phyloP scores from a whole-genome alignment of 495 filamentous ascomycete species.

The Lasiosphaeris hirsuta region DNA sequence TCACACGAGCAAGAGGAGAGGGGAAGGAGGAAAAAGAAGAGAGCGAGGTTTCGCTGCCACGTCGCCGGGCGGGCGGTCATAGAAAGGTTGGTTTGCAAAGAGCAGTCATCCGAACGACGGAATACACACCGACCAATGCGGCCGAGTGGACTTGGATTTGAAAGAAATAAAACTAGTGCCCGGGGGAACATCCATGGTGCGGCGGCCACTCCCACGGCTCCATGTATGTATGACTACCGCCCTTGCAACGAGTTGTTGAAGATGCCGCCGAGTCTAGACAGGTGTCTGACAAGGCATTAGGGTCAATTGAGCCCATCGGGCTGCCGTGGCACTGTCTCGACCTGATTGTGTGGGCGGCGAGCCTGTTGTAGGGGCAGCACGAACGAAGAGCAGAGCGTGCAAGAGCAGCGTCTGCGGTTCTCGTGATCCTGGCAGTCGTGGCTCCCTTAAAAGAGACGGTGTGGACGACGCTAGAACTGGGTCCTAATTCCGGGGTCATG shows the following conservation, averaged over 20 bases:
- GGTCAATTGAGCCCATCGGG: too few species aligned
- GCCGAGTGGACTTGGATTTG: neutral
- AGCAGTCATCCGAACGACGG: slow-evolving; percentile 1
- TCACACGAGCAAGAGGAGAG: neutral
- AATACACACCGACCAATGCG: slow-evolving; percentile 4
- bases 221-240: too few species aligned
- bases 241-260: neutral
- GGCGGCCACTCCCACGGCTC: too few species aligned
- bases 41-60: slow-evolving; percentile 1
- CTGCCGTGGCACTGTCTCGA: too few species aligned
- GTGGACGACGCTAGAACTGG: neutral
- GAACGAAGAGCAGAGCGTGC: neutral
- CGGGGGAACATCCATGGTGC: neutral
- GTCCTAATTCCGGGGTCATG: slow-evolving; percentile 3
- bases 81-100: neutral
- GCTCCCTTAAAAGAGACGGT: slow-evolving; percentile 9
- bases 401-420: slow-evolving; percentile 4
- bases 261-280: neutral
- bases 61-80: neutral
- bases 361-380: too few species aligned
- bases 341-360: too few species aligned
- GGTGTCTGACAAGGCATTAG: neutral
- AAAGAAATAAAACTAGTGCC: slow-evolving; percentile 1
- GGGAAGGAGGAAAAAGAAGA: neutral
- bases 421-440: slow-evolving; percentile 10